Base-by-base conservation (phyloP, 1,284 basidiomycete species). In the Tilletia caries region DNA sequence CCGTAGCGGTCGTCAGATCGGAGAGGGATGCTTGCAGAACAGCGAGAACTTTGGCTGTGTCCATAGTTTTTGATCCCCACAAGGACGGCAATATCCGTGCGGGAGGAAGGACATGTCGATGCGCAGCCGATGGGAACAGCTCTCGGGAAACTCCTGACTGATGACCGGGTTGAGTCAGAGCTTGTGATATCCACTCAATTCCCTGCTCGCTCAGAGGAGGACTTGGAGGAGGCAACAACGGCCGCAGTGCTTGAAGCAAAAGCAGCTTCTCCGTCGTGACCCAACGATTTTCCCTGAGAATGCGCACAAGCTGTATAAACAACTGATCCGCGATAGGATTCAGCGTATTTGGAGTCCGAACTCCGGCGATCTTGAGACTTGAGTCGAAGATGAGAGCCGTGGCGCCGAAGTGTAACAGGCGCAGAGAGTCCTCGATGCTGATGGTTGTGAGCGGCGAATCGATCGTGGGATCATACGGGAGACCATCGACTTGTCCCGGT, bases 401-500 rank as follows among this genome's bases (percentile, higher is more conserved):
- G 29, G 32, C 32, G 58, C 58, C 34, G 58, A 33, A 34, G 20
- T 37, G 58, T 5, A 62, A 37, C 3, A 62, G 8, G 13, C 58
- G 58, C 8, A 62, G 29, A 12, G 32, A 18, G 20, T 62, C 84
- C 34, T 86, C 85, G 1, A 87, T 87, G 5, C 90, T 90, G 69
- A 91, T 91, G 68, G 88, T 75, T 10, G 86, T 80, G 6, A 93
- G 86, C 0, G 88, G 78, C 0, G 88, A 87, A 80, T 93, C 91
- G 75, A 91, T 93, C 25, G 85, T 84, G 0, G 95, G 82, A 0
- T 88, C 86, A 0, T 86, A 84, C 3, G 92, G 85, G 1, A 89
- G 87, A 20, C 90, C 83, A 77, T 95, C 92, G 48, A 95, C 79
- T 3, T 88, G 86, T 41, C 87, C 86, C 15, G 91, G 88, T 2